These are phyloP conservation scores for Claviceps monticola DNA, from an alignment of 2,329 filamentous ascomycete species.

Conservation along the genomic window DNA sequence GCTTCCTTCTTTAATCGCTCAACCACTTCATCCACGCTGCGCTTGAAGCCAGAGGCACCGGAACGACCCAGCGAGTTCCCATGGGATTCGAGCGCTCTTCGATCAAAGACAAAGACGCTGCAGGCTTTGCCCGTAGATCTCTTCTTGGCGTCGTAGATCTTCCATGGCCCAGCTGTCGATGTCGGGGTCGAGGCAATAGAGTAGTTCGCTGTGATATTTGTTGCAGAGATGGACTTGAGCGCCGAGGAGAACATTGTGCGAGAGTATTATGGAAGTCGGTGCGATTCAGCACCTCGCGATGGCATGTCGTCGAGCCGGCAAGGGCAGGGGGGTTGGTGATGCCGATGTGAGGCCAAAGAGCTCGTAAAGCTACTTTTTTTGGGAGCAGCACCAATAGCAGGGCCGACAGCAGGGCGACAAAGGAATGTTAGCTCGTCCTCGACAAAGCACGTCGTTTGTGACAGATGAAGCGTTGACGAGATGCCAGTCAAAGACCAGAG, in stretches of 20 bases:
- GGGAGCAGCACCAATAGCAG: neutral
- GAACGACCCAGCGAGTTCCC: slow-evolving; percentile 25
- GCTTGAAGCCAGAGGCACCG: slow-evolving; percentile 55
- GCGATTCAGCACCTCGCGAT: slow-evolving; percentile 10
- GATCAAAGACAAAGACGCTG: slow-evolving; percentile 91
- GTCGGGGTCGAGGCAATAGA: slow-evolving; percentile 60
- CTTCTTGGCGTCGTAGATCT: slow-evolving; percentile 94
- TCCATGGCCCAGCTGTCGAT: slow-evolving; percentile 86
- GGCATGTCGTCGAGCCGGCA: slow-evolving; percentile 13
- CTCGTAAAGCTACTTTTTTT: neutral
- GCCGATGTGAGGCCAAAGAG: neutral
- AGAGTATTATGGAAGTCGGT: slow-evolving; percentile 6
- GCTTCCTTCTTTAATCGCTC: slow-evolving; percentile 88
- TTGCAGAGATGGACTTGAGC: slow-evolving; percentile 79
- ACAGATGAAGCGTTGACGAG: neutral
- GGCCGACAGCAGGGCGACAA: neutral
- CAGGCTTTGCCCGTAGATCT: slow-evolving; percentile 82
- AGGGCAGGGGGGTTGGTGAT: neutral
- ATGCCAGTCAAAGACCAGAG: neutral
- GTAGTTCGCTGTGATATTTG: slow-evolving; percentile 89
- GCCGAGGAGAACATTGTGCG: slow-evolving; percentile 75
- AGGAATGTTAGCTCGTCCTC: neutral
- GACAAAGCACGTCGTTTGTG: neutral
- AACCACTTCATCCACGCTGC: slow-evolving; percentile 74
- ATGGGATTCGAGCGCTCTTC: slow-evolving; percentile 61